Base-by-base conservation (phyloP, 139 green algal species). In the Picochlorum sp. region DNA sequence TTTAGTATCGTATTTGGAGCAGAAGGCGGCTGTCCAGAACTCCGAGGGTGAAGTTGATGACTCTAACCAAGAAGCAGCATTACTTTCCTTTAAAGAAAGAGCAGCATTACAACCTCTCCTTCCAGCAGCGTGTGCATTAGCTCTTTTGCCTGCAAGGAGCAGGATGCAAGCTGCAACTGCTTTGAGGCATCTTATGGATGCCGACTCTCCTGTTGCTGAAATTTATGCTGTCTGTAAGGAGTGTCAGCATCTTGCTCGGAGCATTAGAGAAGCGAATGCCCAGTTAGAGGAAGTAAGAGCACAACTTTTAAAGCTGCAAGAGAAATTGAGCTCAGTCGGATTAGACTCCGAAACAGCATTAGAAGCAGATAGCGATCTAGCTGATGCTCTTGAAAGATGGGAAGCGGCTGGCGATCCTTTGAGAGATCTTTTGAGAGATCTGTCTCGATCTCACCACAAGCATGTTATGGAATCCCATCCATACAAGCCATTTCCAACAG, bases 181-280 rank as follows among this genome's bases (percentile, higher is more conserved):
- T 5, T 65, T 88, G 50, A 68, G 62, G 25, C 76, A 74, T 39
- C 59, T 88, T 28, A 85, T 88, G 81, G 65, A 75, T 20, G 26
- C 58, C 6, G 68, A 41, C n/a, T 76, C 63, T 0, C 61, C 69
- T 39, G 53, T 88, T 14, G 71, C 60, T 13, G 79, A 86, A 36
- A 55, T 88, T 28, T 88, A 81, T 65, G 54, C 62, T 7, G 61
- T 59, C 10, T 87, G 79, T 55, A 25, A 70, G 6, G 59, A 64
- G 24, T 83, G 76, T 55, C 33, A 45, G 2, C 8, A 9, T 4
- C 57, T 80, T 52, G 50, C 52, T 24, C 4, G 44, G 6, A 54
- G 50, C 29, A 13, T 57, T 29, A 31, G 57, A 9, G 33, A 14
- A 22, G 37, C 39, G 16, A 45, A 49, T 25, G 20, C 22, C 18